Evolutionary conservation across 176 grass and related monocot species (phyloP).

Genomic region (Bonia amplexicaulis): DNA sequence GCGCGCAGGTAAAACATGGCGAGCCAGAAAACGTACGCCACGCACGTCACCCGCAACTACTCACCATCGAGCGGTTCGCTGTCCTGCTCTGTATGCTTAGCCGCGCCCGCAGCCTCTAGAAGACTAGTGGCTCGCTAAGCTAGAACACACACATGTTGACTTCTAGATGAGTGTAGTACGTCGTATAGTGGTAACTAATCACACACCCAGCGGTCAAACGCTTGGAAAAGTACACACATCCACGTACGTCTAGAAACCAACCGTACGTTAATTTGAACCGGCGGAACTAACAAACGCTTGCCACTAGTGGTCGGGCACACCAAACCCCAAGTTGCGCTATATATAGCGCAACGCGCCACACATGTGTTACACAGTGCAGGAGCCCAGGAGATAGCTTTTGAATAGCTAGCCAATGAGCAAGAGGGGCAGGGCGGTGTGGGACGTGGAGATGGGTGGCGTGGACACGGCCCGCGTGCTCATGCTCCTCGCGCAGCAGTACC

Average conservation of each 20-base stretch:
- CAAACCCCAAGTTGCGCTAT: neutral
- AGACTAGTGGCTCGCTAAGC: neutral
- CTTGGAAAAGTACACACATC: conserved; percentile 25
- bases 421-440: conserved; percentile 33
- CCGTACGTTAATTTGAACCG: neutral
- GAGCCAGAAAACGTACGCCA: neutral
- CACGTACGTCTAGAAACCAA: conserved; percentile 31
- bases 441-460: conserved; percentile 28
- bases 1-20: neutral
- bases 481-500: conserved; percentile 50
- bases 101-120: neutral
- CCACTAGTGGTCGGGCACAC: neutral
- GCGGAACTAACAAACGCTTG: neutral
- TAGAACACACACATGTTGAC: neutral
- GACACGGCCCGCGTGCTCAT: conserved; percentile 61
- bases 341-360: neutral
- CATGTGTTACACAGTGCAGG: neutral
- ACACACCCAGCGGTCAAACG: neutral
- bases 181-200: neutral
- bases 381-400: neutral
- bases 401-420: conserved; percentile 34
- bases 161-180: too few relatives aligned
- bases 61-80: neutral
- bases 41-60: neutral
- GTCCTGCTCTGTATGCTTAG: neutral